A percentile compares a stretch with the other conserved stretches of the same genome.
Conservation (phyloP, 345 rosid genomes). For the Cardamine occulta region DNA sequence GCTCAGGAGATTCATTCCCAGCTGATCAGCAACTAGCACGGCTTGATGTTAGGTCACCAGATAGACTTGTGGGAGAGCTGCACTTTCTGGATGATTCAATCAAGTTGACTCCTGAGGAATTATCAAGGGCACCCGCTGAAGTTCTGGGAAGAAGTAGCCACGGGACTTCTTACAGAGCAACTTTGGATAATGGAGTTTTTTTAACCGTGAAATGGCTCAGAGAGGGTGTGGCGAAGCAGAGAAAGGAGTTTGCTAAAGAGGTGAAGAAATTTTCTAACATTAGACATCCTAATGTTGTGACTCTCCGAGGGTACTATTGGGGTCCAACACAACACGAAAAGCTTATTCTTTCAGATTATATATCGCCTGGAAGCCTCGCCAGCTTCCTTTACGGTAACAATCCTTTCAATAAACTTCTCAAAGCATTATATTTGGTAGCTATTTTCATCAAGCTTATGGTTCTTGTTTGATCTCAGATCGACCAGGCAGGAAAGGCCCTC, state of each 20-base stretch:
- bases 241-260: constrained; percentile 95
- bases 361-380: constrained; percentile 96
- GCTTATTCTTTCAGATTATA: constrained; percentile 92
- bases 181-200: constrained; percentile 83
- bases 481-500: constrained; percentile 91
- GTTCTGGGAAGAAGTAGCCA: constrained; percentile 98
- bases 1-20: constrained; percentile 87
- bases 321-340: constrained; percentile 99
- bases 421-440: background rate
- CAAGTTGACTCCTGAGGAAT: constrained; percentile 86
- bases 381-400: constrained; percentile 90
- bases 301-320: constrained; percentile 97
- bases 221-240: constrained; percentile 97
- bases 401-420: constrained; percentile 3
- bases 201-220: constrained; percentile 96
- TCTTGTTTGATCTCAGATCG: constrained; percentile 60
- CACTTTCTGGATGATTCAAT: constrained; percentile 91
- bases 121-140: constrained; percentile 96
- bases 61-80: constrained; percentile 84
- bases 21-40: constrained; percentile 76
- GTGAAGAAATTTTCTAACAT: constrained; percentile 94
- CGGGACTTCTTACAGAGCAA: constrained; percentile 93
- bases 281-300: constrained; percentile 96
- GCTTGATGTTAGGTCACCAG: constrained; percentile 92
- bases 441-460: constrained; percentile 12